phyloP scores from a whole-genome alignment of 345 rosid species.

The Populus alba region DNA sequence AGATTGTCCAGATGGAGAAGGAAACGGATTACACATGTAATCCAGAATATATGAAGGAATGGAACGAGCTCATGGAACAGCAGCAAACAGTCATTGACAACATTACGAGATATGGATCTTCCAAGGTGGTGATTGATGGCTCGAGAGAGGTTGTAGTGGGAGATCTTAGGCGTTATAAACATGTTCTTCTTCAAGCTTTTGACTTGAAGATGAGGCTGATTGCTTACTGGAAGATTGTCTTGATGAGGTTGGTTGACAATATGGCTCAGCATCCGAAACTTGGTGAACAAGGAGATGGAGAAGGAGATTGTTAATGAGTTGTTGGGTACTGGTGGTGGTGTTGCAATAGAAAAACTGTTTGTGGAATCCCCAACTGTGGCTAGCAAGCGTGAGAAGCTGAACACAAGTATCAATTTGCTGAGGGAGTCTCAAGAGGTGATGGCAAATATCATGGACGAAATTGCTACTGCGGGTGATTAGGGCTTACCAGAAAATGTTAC shows the following conservation, averaged over 20 bases:
- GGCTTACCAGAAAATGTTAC: no score
- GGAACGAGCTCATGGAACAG: conserved; percentile 20
- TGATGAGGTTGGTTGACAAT: conserved; percentile 29
- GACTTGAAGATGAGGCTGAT: conserved; percentile 33
- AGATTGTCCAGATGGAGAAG: conserved; percentile 38
- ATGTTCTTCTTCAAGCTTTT: conserved; percentile 15
- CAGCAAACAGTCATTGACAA: neutral
- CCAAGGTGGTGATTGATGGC: neutral
- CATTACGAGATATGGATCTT: no score
- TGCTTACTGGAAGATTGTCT: conserved; percentile 34
- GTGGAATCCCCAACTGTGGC: conserved; percentile 27
- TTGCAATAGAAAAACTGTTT: conserved; percentile 23
- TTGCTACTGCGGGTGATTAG: neutral
- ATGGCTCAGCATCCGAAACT: conserved; percentile 16
- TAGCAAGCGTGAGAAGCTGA: conserved; percentile 23
- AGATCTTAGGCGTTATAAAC: neutral
- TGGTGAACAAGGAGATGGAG: conserved; percentile 31
- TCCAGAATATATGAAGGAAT: conserved; percentile 28
- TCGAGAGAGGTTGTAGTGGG: conserved; percentile 8
- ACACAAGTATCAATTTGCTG: conserved; percentile 21
- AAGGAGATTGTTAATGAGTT: conserved; percentile 19
- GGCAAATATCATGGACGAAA: conserved; percentile 17
- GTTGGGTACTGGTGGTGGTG: conserved; percentile 19
- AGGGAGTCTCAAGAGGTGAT: conserved; percentile 27
- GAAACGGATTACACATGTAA: conserved; percentile 32